A percentile compares a stretch with the other conserved stretches of the same genome.
These are phyloP conservation scores for Chimonanthus salicifolius DNA, from an alignment of 164 flowering plant species.

Conservation along the genomic window DNA sequence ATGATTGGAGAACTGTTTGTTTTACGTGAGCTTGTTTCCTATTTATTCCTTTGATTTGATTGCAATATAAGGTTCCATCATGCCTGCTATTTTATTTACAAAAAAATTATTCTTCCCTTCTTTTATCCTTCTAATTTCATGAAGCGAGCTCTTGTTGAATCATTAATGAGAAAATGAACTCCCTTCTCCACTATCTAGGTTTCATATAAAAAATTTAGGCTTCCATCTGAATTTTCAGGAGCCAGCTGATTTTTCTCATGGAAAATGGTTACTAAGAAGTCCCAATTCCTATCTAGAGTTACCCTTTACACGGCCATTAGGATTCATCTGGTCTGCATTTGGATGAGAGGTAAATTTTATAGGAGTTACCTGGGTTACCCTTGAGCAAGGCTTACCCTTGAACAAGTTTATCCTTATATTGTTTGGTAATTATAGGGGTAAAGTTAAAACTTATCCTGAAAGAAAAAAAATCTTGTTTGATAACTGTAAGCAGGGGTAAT, in stretches of 20 bases:
- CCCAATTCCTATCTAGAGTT: neutral
- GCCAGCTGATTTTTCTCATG: neutral
- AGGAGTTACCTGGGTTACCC: neutral
- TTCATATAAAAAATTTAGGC: neutral
- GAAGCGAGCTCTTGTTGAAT: neutral
- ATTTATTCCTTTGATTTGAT: neutral
- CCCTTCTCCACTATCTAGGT: neutral
- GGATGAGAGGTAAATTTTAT: neutral
- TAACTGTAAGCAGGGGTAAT: too few relatives aligned
- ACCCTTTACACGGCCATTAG: neutral
- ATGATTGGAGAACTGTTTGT: conserved; percentile 63
- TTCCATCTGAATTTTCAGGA: neutral
- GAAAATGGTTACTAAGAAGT: neutral
- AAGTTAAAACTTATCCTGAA: too few relatives aligned
- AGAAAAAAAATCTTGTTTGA: too few relatives aligned
- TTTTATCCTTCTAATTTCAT: neutral
- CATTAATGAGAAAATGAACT: neutral
- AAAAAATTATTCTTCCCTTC: neutral
- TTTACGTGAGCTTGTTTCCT: conserved; percentile 61
- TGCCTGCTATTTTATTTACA: neutral
- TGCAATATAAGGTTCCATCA: neutral
- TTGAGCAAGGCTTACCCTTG: neutral
- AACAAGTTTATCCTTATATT: too few relatives aligned
- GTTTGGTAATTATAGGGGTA: too few relatives aligned
- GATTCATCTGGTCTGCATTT: neutral